Evolutionary conservation across 2,329 filamentous ascomycete species (phyloP).

Genomic region (Thelonectria discophora): DNA sequence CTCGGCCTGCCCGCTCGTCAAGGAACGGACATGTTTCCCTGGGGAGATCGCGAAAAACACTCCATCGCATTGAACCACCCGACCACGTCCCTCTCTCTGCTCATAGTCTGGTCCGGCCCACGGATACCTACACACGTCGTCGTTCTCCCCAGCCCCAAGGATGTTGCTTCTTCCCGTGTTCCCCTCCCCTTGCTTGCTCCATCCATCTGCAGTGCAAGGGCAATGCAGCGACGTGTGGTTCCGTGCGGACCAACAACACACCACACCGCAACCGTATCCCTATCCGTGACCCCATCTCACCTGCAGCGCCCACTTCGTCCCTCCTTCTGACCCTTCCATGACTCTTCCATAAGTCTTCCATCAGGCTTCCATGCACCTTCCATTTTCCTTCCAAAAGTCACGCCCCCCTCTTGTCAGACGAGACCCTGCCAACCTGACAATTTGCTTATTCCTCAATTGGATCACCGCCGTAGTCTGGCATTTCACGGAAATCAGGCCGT

Average conservation of each 20-base stretch:
- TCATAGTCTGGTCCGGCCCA: background rate
- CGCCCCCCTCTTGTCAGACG: conserved; percentile 18
- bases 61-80: background rate
- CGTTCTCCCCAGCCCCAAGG: conserved; percentile 5
- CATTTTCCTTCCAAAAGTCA: conserved; percentile 11
- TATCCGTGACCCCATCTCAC: conserved; percentile 15
- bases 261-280: conserved; percentile 19
- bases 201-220: conserved; percentile 1
- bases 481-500: conserved; percentile 46
- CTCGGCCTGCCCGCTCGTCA: conserved; percentile 7
- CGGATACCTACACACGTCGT: background rate
- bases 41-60: conserved; percentile 10
- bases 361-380: conserved; percentile 13
- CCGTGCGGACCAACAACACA: conserved; percentile 6
- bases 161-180: too few species aligned
- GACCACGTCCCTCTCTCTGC: background rate
- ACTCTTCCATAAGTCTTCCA: conserved; percentile 1
- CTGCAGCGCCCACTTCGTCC: background rate
- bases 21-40: conserved; percentile 12
- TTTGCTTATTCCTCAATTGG: conserved; percentile 40
- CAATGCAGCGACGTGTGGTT: too few species aligned
- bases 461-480: conserved; percentile 46
- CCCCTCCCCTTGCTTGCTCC: background rate
- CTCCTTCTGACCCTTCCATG: background rate
- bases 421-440: conserved; percentile 1